These are phyloP conservation scores for Saccharomyces cerevisiae DNA, from an alignment of 805 yeast genomes.

Conservation along the genomic window DNA sequence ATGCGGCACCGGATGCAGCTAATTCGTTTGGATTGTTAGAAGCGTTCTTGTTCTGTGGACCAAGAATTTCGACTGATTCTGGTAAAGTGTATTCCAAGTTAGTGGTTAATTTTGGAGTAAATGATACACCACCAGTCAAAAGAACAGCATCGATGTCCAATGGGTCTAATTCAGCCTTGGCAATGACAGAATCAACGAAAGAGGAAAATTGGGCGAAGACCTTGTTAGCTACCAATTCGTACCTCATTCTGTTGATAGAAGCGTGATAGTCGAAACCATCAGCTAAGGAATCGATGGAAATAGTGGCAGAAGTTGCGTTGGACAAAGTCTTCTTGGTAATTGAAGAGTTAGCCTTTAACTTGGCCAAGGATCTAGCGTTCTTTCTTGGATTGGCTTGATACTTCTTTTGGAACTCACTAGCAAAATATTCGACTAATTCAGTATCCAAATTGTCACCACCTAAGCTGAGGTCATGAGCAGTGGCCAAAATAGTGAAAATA, in stretches of 20 bases:
- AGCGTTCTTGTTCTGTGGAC: conserved; percentile 72
- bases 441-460: conserved; percentile 87
- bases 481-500: conserved; percentile 76
- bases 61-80: conserved; percentile 53
- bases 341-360: conserved; percentile 75
- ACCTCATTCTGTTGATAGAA: conserved; percentile 87
- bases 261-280: conserved; percentile 92
- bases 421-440: conserved; percentile 72
- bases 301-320: conserved; percentile 78
- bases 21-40: conserved; percentile 84
- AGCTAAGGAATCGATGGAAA: conserved; percentile 89
- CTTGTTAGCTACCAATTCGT: conserved; percentile 75
- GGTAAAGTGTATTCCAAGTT: conserved; percentile 73
- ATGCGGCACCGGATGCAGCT: conserved; percentile 88
- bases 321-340: conserved; percentile 85
- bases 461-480: conserved; percentile 69
- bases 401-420: conserved; percentile 91
- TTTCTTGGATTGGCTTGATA: conserved; percentile 69
- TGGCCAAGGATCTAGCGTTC: conserved; percentile 80
- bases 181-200: conserved; percentile 66
- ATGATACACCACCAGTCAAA: conserved; percentile 88
- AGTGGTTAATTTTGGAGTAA: conserved; percentile 82
- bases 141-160: conserved; percentile 86
- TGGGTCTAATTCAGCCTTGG: conserved; percentile 76
- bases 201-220: conserved; percentile 67